These are phyloP conservation scores for Yueomyces sp. DNA, from an alignment of 805 yeast genomes.

Conservation along the genomic window DNA sequence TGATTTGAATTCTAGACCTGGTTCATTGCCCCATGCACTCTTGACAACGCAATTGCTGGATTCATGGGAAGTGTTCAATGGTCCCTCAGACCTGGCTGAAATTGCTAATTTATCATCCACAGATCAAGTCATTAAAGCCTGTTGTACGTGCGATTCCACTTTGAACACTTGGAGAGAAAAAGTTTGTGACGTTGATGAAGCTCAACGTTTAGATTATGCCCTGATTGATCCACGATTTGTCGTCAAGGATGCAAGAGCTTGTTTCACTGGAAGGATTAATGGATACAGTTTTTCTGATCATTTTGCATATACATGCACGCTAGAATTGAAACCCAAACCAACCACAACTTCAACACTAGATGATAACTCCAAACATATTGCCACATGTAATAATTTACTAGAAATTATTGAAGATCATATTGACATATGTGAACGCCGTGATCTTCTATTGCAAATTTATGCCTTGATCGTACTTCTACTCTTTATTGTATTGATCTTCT, in stretches of 20 bases:
- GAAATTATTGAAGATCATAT: not conserved
- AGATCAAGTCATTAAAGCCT: slow-evolving; percentile 59
- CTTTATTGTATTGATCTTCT: not conserved
- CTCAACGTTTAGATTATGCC: slow-evolving; percentile 85
- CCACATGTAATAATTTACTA: slow-evolving; percentile 1
- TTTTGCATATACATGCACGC: slow-evolving; percentile 56
- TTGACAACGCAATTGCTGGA: slow-evolving; percentile 62
- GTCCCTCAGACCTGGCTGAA: slow-evolving; percentile 21
- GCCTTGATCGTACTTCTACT: not conserved
- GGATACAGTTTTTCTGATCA: slow-evolving; percentile 77
- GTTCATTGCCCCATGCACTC: slow-evolving; percentile 65
- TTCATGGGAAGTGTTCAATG: slow-evolving; percentile 62
- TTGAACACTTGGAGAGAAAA: slow-evolving; percentile 72
- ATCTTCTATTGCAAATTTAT: not conserved
- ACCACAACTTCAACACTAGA: not conserved
- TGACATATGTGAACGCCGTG: not conserved
- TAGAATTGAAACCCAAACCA: slow-evolving; percentile 17
- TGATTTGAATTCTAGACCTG: slow-evolving; percentile 83
- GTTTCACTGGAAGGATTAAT: slow-evolving; percentile 57
- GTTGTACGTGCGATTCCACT: slow-evolving; percentile 80
- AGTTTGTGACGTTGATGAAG: slow-evolving; percentile 41
- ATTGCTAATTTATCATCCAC: slow-evolving; percentile 36
- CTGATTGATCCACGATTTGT: slow-evolving; percentile 47
- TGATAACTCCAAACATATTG: not conserved
- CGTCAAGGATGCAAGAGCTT: slow-evolving; percentile 53